Conservation (phyloP, 208 protist genomes). For the Phytomonas francai region DNA sequence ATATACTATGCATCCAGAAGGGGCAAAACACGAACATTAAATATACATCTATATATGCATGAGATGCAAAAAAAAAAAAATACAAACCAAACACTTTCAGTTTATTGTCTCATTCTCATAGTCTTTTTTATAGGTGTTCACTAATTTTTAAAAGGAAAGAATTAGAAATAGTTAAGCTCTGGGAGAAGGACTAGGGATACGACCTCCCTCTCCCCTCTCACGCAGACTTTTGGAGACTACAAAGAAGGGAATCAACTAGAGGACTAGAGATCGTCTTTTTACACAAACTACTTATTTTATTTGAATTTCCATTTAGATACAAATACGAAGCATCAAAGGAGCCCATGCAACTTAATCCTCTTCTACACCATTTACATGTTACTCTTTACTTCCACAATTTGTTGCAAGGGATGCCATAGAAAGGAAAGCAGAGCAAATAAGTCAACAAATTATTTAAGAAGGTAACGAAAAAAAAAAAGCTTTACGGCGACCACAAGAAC, state of each 20-base stretch:
- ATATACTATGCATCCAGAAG: neutral
- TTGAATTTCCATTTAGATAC: neutral
- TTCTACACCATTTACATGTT: neutral
- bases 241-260: neutral
- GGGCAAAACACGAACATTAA: neutral
- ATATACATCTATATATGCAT: neutral
- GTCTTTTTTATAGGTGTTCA: neutral
- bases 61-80: neutral
- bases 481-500: neutral
- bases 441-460: constrained; percentile 6
- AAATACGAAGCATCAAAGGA: neutral
- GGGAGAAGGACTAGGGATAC: neutral
- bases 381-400: neutral
- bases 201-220: neutral
- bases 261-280: neutral
- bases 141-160: neutral
- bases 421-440: constrained; percentile 10
- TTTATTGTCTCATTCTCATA: neutral
- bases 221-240: neutral
- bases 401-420: constrained; percentile 5
- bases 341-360: neutral
- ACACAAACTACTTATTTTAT: neutral
- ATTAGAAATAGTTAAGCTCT: neutral
- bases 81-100: neutral
- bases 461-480: neutral